Base-by-base conservation (phyloP, 805 yeast species). In the Teunomyces tritomae region DNA sequence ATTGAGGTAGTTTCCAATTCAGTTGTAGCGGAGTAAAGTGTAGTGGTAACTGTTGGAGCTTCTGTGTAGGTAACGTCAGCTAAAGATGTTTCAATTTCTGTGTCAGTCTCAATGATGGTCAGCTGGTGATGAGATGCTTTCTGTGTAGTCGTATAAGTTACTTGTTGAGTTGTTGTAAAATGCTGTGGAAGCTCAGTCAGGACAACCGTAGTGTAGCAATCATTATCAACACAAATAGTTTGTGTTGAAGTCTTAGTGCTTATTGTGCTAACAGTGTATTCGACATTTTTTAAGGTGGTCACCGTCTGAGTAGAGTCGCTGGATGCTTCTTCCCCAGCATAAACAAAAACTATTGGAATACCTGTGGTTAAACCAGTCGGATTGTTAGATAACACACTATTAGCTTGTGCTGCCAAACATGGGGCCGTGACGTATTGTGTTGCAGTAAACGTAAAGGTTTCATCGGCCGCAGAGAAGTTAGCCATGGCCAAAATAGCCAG, bases 331-430 rank as follows among this genome's bases (percentile, higher is more conserved):
- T 30, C 47, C 11, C 50, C 55, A 5, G 46, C 66, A 44, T 66
- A 61, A 11, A 65, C 70, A 40, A 68, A 59, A 2, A 60, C 66
- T n/a, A 69, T 47, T 11, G 59, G 58, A 29, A 69, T 65, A 27
- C 74, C 74, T 3, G 56, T 47, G 9, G 57, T 45, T 26, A 51
- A 30, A 10, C 37, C 17, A 4, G 41, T 20, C 11, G 55, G 51
- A 32, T 51, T 53, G 29, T 17, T 46, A 6, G 36, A 14, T 26
- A 49, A 24, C 9, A 45, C 44, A 11, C 40, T 17, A 9, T 20
- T 40, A 16, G 48, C 39, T 2, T 30, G 39, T 1, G 29, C 29
- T 17, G 37, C 11, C 28, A 54, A 50, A 32, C 50, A 47, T 3
- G 35, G 20, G n/a, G 50, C 53, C 11, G 51, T 40, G 16, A 55